Conservation (phyloP, 2,329 filamentous ascomycete species). For the Ophiostoma australiae region DNA sequence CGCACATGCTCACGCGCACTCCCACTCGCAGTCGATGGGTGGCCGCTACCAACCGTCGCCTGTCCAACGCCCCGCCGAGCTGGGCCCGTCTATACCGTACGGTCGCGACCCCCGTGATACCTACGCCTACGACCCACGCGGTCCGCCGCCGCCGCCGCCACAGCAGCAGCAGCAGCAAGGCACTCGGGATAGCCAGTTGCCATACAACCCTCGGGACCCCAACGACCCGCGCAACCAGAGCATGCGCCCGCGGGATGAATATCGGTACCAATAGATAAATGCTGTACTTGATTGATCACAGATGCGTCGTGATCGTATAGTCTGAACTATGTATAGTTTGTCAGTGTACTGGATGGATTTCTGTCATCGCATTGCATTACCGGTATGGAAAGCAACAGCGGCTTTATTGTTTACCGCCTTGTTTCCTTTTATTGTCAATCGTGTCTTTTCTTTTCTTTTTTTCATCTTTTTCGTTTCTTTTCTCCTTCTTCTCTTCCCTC, state of each 20-base stretch:
- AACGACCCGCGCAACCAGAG: constrained; percentile 25
- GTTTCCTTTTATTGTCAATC: not conserved
- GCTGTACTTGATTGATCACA: not conserved
- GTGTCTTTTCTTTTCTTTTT: not conserved
- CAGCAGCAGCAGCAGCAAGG: constrained; percentile 9
- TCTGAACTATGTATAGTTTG: no score
- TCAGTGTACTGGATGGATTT: not conserved
- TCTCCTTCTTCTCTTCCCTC: not conserved
- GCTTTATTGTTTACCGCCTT: not conserved
- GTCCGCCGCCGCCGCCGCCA: constrained; percentile 23
- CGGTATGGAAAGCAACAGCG: not conserved
- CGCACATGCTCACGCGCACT: constrained; percentile 29
- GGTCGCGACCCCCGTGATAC: constrained; percentile 27
- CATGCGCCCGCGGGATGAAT: constrained; percentile 30
- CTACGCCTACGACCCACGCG: constrained; percentile 33
- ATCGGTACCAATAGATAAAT: constrained; percentile 25
- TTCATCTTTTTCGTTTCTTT: not conserved
- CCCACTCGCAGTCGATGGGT: constrained; percentile 32
- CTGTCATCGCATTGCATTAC: not conserved
- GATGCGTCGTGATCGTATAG: not conserved
- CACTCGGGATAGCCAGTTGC: not conserved
- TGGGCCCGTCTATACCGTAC: constrained; percentile 10
- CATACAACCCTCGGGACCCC: constrained; percentile 23
- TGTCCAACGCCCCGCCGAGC: constrained; percentile 27
- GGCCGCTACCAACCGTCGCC: constrained; percentile 30